These are phyloP conservation scores for Aspergillus coremiiformis DNA, from an alignment of 495 filamentous ascomycete genomes.

Conservation along the genomic window DNA sequence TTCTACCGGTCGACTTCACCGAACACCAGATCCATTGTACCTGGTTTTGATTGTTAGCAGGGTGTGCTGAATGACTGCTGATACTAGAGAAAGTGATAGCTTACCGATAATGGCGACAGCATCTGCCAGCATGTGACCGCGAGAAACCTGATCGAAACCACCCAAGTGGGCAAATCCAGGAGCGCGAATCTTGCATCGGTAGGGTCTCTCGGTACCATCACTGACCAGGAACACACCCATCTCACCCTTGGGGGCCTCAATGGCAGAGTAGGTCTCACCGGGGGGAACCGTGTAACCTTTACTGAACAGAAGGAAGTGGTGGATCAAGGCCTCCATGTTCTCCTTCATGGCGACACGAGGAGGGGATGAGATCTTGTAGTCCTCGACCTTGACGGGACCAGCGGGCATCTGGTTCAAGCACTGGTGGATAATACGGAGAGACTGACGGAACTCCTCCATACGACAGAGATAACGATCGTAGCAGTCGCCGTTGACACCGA, in stretches of 20 bases:
- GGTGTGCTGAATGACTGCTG: background rate
- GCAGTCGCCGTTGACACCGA: constrained; percentile 95
- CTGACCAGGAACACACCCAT: constrained; percentile 98
- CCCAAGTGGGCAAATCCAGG: constrained; percentile 94
- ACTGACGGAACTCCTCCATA: constrained; percentile 99
- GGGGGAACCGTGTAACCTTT: constrained; percentile 98
- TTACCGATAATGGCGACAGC: constrained; percentile 89
- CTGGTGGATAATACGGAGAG: constrained; percentile 95
- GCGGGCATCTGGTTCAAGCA: constrained; percentile 98
- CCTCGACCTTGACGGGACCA: constrained; percentile 88
- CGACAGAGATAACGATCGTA: constrained; percentile 98
- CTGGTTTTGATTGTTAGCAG: constrained; percentile 8
- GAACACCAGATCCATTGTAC: constrained; percentile 83
- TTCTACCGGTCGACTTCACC: constrained; percentile 62
- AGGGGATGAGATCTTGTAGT: constrained; percentile 98
- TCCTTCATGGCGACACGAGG: constrained; percentile 99
- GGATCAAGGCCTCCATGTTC: constrained; percentile 99
- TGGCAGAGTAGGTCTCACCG: constrained; percentile 94
- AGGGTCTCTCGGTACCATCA: constrained; percentile 92
- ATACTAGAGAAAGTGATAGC: background rate
- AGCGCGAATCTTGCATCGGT: constrained; percentile 94
- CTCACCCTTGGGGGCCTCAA: constrained; percentile 98
- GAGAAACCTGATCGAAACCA: constrained; percentile 86
- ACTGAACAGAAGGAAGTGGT: constrained; percentile 97
- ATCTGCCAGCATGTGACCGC: constrained; percentile 91